Percentiles rank a stretch among this genome's conserved stretches.
Conservation (phyloP, 148 eudicot species). For the Chenopodium quinoa region DNA sequence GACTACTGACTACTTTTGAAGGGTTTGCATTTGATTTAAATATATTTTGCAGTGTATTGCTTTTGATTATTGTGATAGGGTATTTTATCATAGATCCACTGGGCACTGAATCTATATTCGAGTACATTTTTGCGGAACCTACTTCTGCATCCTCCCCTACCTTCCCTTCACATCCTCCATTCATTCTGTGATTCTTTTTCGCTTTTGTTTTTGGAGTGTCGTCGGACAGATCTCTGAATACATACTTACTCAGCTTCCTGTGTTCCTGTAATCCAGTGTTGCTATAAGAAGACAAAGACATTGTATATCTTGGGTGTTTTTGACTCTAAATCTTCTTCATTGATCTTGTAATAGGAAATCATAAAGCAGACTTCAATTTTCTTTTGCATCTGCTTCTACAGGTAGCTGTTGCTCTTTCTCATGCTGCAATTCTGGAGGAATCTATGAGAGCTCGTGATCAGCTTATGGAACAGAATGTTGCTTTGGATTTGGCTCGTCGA, state of each 20-base stretch:
- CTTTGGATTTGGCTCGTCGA: constrained; percentile 62
- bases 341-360: neutral
- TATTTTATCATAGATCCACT: too few species aligned
- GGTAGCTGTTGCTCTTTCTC: constrained; percentile 95
- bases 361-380: neutral
- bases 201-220: neutral
- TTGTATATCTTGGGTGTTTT: neutral
- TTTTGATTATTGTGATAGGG: neutral
- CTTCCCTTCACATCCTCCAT: neutral
- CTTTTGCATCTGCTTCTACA: constrained; percentile 18
- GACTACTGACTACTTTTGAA: neutral
- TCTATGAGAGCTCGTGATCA: constrained; percentile 77
- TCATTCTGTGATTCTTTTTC: neutral
- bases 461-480: constrained; percentile 75
- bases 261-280: neutral
- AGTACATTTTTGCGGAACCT: neutral
- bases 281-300: too few species aligned
- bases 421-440: constrained; percentile 83
- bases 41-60: neutral
- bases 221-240: neutral
- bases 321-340: constrained; percentile 5
- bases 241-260: neutral
- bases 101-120: neutral
- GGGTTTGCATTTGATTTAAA: neutral
- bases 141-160: neutral